Base-by-base conservation (phyloP, 306 rosid genomes). In the Vachellia collinsii region DNA sequence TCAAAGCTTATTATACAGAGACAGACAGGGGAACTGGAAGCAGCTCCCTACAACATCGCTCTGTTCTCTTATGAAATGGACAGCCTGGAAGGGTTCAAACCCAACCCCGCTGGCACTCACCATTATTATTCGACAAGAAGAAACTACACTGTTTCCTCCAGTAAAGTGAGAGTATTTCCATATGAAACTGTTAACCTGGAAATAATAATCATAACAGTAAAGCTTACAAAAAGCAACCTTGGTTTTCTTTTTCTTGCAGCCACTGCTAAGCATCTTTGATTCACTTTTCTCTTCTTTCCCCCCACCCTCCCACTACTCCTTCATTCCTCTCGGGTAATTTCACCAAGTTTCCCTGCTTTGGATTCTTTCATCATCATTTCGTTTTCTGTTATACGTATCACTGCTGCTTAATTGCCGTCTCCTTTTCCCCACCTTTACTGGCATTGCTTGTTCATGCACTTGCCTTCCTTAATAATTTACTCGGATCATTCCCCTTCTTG, bases 1-100 rank as follows among this genome's bases (percentile, higher is more conserved):
- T 93, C 96, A 58, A 86, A 89, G 82, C 84, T 82, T 56, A 56
- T 20, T 66, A 86, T 70, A 72, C 80, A 79, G 22, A 50, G 54
- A 66, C 58, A 78, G 72, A 74, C 85, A 75, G 64, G 69, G 76
- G 48, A 68, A 63, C 63, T 56, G 63, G 65, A 63, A 29, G 74
- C 16, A 56, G 47, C 48, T 65, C 34, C 36, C 20, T 1, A 36
- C 51, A 74, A 53, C 78, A 71, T 82, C 76, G 79, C 72, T 38
- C 39, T 70, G 7, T 70, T 72, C 70, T 63, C 84, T 43, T 17
- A 56, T 74, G 83, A 80, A 79, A 85, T 64, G 70, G 59, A 90
- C 97, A 92, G 91, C 83, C 93, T 92, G 92, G 92, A 90, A 88
- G 92, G 86, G 90, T 90, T 88, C 89, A 84, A 92, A 79, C 70